These are phyloP conservation scores for Grosmannia huntii DNA, from an alignment of 2,329 filamentous ascomycete genomes.

Conservation along the genomic window DNA sequence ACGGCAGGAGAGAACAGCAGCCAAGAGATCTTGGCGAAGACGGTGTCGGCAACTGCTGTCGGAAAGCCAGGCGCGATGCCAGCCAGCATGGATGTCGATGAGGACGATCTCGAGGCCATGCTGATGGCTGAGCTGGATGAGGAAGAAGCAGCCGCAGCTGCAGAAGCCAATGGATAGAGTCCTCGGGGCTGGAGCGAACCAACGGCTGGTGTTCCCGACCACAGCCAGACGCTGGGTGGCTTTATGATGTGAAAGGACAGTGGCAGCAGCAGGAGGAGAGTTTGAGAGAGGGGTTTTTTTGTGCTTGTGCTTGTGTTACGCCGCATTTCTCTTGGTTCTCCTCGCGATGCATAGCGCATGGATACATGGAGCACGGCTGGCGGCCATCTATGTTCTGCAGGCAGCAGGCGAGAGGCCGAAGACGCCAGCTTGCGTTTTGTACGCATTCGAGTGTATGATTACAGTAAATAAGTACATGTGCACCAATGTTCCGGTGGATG, in stretches of 20 bases:
- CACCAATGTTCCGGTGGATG: too few species aligned
- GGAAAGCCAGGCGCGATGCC: conserved; percentile 3
- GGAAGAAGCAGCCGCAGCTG: conserved; percentile 14
- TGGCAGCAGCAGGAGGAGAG: neutral
- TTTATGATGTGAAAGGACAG: neutral
- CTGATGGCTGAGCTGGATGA: conserved; percentile 47
- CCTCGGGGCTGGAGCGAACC: conserved; percentile 5
- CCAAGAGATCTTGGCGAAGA: neutral
- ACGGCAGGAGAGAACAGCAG: neutral
- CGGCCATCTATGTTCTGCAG: neutral
- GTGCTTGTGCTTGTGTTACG: neutral
- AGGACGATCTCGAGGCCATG: conserved; percentile 49
- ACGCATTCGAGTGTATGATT: neutral
- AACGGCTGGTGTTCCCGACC: neutral
- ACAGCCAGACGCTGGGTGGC: conserved; percentile 5
- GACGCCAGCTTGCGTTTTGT: neutral
- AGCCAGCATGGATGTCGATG: conserved; percentile 27
- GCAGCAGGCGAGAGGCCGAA: neutral
- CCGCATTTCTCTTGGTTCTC: neutral
- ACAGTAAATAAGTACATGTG: neutral
- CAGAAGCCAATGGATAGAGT: neutral
- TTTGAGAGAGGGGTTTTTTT: neutral
- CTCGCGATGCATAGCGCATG: neutral
- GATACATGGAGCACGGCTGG: neutral
- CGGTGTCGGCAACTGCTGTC: neutral